These are phyloP conservation scores for Tetrahymena elliotti DNA, from an alignment of 73 alveolate genomes.

Conservation along the genomic window DNA sequence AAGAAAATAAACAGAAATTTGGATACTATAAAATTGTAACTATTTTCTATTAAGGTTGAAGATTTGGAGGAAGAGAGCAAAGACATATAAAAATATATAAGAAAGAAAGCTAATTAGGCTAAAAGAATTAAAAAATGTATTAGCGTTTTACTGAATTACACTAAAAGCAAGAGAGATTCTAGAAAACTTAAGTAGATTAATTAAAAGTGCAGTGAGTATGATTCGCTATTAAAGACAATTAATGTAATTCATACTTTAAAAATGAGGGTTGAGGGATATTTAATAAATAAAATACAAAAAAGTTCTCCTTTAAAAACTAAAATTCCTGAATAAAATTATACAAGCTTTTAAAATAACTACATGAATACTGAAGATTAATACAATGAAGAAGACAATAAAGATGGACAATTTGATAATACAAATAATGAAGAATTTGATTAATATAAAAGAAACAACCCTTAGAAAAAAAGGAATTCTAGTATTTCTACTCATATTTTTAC, in stretches of 20 bases:
- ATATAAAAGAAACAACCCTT: neutral
- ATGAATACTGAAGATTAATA: neutral
- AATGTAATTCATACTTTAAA: neutral
- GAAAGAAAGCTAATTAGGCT: neutral
- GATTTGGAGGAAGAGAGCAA: neutral
- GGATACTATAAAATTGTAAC: neutral
- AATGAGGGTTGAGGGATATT: neutral
- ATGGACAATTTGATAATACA: neutral
- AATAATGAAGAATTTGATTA: neutral
- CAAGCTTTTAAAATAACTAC: neutral
- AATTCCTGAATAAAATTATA: neutral
- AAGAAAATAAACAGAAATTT: neutral
- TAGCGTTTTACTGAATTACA: neutral
- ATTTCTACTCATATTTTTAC: neutral
- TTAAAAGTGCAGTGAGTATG: neutral
- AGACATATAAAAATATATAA: neutral
- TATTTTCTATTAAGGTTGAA: neutral
- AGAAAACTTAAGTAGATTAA: neutral
- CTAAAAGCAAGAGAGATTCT: neutral
- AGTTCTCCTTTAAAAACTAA: neutral
- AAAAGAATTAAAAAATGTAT: neutral
- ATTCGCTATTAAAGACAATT: neutral
- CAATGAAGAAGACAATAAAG: neutral
- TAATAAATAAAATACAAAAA: neutral
- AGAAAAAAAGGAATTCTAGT: neutral